Evolutionary conservation across 2,329 filamentous ascomycete genomes (phyloP).

Genomic region (Colletotrichum navitas): DNA sequence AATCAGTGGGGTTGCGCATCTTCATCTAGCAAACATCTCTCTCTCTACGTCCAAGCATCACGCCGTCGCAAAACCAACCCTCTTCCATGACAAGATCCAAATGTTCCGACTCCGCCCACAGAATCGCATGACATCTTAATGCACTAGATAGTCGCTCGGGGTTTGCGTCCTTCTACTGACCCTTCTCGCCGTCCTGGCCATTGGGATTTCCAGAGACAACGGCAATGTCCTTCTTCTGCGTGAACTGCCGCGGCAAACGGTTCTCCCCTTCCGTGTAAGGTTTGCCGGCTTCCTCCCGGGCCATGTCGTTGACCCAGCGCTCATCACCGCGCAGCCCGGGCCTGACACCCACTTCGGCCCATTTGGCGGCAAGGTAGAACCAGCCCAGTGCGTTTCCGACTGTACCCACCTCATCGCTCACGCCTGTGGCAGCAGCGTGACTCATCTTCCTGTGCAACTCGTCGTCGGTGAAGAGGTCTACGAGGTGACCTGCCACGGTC

Average conservation of each 20-base stretch:
- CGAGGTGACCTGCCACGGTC: constrained; percentile 75
- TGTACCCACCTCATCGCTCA: constrained; percentile 86
- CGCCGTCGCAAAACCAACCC: neutral
- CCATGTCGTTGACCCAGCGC: constrained; percentile 81
- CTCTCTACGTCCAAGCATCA: neutral
- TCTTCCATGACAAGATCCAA: neutral
- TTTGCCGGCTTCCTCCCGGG: constrained; percentile 72
- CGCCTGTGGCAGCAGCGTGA: constrained; percentile 71
- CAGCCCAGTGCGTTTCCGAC: constrained; percentile 82
- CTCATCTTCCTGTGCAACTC: constrained; percentile 76
- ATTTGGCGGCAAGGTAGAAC: constrained; percentile 81
- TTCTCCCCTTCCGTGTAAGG: constrained; percentile 72
- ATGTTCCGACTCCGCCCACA: neutral
- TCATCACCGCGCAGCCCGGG: constrained; percentile 68
- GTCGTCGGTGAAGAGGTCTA: constrained; percentile 74
- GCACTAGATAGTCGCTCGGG: too few species aligned
- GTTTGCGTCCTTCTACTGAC: neutral
- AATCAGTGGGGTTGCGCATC: constrained; percentile 1
- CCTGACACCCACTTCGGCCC: constrained; percentile 65
- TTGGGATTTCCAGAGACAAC: constrained; percentile 16
- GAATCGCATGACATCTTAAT: neutral
- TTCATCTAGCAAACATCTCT: constrained; percentile 7
- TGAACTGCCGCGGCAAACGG: constrained; percentile 66
- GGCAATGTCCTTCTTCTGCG: constrained; percentile 47
- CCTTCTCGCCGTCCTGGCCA: constrained; percentile 7